Evolutionary conservation across 2,329 filamentous ascomycete species (phyloP).

Genomic region (Tolypocladium album): DNA sequence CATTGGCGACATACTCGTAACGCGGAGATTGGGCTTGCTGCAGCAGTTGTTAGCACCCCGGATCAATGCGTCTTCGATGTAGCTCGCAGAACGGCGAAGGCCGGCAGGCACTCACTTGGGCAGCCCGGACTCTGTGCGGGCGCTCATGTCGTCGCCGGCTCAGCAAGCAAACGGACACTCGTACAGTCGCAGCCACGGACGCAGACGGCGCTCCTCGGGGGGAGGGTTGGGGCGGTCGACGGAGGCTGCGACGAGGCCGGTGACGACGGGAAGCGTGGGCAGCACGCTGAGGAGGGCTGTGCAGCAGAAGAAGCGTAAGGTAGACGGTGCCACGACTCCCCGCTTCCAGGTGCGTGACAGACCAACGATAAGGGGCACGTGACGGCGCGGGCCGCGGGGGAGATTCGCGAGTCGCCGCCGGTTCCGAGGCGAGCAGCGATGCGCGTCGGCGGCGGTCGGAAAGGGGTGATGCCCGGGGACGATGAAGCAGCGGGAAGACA

Average conservation of each 20-base stretch:
- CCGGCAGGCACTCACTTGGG: constrained; percentile 19
- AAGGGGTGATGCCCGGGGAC: background rate
- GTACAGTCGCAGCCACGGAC: constrained; percentile 7
- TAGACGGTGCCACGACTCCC: constrained; percentile 3
- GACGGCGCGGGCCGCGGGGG: background rate
- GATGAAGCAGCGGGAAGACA: background rate
- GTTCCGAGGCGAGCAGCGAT: background rate
- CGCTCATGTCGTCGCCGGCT: constrained; percentile 11
- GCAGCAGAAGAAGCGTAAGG: constrained; percentile 4
- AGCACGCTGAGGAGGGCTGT: constrained; percentile 4
- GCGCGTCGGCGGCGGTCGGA: background rate
- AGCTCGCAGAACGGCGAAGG: background rate
- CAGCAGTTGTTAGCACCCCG: constrained; percentile 17
- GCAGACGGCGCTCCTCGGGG: constrained; percentile 2
- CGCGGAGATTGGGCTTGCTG: constrained; percentile 77
- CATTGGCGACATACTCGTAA: constrained; percentile 63
- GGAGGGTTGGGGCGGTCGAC: background rate
- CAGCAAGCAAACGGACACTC: background rate
- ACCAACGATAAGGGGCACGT: constrained; percentile 1
- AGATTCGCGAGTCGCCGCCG: background rate
- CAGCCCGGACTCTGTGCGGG: constrained; percentile 25
- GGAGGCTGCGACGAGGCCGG: background rate
- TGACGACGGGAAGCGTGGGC: background rate
- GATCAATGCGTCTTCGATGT: background rate
- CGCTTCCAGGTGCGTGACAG: constrained; percentile 1